Conservation (phyloP, 2,329 filamentous ascomycete species). For the Colletotrichum sp. region DNA sequence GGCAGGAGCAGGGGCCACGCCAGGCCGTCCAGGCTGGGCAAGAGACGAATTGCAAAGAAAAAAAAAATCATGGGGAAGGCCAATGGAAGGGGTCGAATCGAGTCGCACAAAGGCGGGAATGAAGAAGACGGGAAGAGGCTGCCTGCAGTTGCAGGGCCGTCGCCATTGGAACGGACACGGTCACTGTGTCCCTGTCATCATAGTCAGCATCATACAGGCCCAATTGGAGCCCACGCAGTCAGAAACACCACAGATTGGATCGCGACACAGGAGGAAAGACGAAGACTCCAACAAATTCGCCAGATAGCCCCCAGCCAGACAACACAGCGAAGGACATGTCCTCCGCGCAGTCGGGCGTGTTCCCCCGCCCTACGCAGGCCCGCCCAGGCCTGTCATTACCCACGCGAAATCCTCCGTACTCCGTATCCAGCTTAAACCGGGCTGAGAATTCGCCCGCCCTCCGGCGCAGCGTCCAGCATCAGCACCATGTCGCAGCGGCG, state of each 20-base stretch:
- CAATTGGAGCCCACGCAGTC: not conserved
- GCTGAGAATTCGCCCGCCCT: not conserved
- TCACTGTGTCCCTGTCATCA: not conserved
- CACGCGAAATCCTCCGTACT: not conserved
- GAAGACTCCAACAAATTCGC: not conserved
- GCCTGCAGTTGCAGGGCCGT: not conserved
- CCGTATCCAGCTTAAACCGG: not conserved
- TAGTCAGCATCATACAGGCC: not conserved
- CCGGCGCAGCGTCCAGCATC: not conserved
- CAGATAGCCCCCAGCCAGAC: not conserved
- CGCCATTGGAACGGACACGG: not conserved
- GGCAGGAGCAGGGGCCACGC: not conserved
- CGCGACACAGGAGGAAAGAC: not conserved
- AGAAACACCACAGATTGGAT: not conserved
- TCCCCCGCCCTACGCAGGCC: not conserved
- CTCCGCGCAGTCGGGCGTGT: constrained; percentile 1
- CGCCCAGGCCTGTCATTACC: not conserved
- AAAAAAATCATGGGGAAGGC: not conserved
- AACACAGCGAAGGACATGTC: not conserved
- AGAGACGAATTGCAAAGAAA: not conserved
- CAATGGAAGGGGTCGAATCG: not conserved
- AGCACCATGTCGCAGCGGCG: not conserved
- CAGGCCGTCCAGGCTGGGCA: not conserved
- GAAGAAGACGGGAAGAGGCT: not conserved
- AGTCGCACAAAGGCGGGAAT: not conserved